Evolutionary conservation across 2,329 filamentous ascomycete species (phyloP), one percentile per base, ranked within the genome.

Genomic region (Esteya vermicola): DNA sequence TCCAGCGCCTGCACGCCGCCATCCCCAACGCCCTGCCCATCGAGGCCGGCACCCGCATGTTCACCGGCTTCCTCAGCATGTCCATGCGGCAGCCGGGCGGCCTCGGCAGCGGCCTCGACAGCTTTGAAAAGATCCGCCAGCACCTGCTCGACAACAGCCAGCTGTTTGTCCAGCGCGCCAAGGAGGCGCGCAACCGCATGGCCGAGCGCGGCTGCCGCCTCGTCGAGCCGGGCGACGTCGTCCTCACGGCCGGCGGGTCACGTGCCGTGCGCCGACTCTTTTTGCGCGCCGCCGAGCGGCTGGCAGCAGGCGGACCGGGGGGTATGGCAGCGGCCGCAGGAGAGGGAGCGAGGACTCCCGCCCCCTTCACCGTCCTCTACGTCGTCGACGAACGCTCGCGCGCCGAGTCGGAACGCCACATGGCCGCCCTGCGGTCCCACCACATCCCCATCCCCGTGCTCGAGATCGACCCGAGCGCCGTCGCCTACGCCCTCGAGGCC

Each of bases 11-110:
- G 47, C 89, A 88, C 58, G 68, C 70, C 43, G 76, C 78, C 18
- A 81, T 93, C 39, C 70, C 81, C 8, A 96, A 98, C 62, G 84
- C 88, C 13, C 84, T 96, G 42, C 89, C 88, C 5, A 75, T 96
- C 14, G 86, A 84, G 36, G 91, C 93, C 41, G 91, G 91, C 52
- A 94, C 88, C 44, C 88, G 95, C 58, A 76, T 96, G 43, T 96
- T 98, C 67, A 83, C 91, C 57, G 81, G 89, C 56, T 96, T 93
- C 61, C 75, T 98, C 50, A 81, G 94, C 52, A 77, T 78, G 42
- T 85, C 70, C 47, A 67, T 80, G 55, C 72, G 71, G 61, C 65
- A 70, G 62, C 67, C 69, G 48, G 8, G 41, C 9, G 13, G 22
- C 26, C 26, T 18, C 37, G 47, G 39, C 46, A 45, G 35, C 27